Evolutionary conservation across 768 basidiomycete genomes (phyloP), one percentile per base, ranked within the genome.

Genomic region (Mycena kentingensis): DNA sequence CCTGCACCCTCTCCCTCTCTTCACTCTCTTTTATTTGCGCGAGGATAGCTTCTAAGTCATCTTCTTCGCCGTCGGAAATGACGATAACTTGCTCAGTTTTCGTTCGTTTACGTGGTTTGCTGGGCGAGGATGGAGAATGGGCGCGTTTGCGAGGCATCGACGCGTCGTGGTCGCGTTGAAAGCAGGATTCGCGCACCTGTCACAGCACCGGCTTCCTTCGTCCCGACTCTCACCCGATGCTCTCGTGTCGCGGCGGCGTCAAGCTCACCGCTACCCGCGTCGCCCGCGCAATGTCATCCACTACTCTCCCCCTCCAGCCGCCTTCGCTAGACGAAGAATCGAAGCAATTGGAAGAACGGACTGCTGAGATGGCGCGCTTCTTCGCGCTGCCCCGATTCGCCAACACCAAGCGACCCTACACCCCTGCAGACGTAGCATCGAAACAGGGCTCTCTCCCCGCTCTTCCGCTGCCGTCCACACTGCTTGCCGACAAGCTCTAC

Each of bases 391-490:
- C 92, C 16, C 84, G 94, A 16, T 97, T 93, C 66, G 71, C 76
- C 22, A 72, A 72, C 52, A 80, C 90, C 49, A 85, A 83, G 63
- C 80, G 95, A 12, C 85, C 93, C 0, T 98, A 98, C 70, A 74
- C 87, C 4, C 79, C 93, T 4, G 79, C 81, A 25, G 79, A 83
- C 36, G 89, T 98, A 56, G 93, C 84, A 4, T 83, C 88, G 19
- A 95, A 97, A 72, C 93, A 96, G 63, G 95, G 95, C 27, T 87
- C 87, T 16, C 74, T 93, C 18, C 89, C 92, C 7, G 82, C 90
- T 16, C 73, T 87, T 15, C 87, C 90, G 4, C 80, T 88, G 25
- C 87, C 86, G 7, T 85, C 87, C 2, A 84, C 87, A 7, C 67
- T 90, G n/a, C 80, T 91, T 7, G 85, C 94, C 15, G 81, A 93